Evolutionary conservation across 352 stramenopile species (phyloP), one percentile per base, ranked within the genome.

Genomic region (Pythium inflatum): DNA sequence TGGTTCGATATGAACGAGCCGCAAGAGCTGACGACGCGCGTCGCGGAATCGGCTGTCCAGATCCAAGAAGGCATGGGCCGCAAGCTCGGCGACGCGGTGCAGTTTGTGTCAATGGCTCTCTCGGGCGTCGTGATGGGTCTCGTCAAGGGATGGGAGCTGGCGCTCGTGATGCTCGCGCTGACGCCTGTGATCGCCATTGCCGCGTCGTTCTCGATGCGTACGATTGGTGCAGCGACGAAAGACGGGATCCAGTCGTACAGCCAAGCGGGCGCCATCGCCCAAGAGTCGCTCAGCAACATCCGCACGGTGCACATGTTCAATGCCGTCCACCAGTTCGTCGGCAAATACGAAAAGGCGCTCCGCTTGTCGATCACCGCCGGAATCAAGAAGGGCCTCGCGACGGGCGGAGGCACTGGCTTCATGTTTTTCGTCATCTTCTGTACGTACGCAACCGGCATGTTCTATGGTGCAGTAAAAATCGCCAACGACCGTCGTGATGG

Each of bases 51-150:
- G 3, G 80, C 79, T 2, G 53, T 75, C 61, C 14, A 58, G 78
- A 89, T 93, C 60, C 80, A 92, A 45, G 61, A 85, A 43, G 84
- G 84, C 18, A 92, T 93, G 66, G 71, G 75, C 28, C 71, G 68
- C 41, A 79, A 79, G 24, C 13, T 81, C n/a, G 75, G 51, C 24
- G 74, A 81, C 28, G 73, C 41, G 3, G 12, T 77, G 2, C 72
- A 82, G 16, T 82, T 76, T 46, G 11, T 25, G 38, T 69, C 74
- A 20, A 84, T 78, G 69, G 70, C 61, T 0, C 2, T 87, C 22
- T 66, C 51, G 25, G 80, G 77, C 33, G 70, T 88, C 41, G 41
- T 64, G 22, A 83, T 88, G 27, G 75, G 73, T 4, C 74, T 88
- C 55, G 16, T 65, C 54, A 76, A 81, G n/a, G 72, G 58, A 16